Evolutionary conservation across 371 early-diverging fungal species (phyloP).

Genomic region (Batrachochytrium dendrobatidis): DNA sequence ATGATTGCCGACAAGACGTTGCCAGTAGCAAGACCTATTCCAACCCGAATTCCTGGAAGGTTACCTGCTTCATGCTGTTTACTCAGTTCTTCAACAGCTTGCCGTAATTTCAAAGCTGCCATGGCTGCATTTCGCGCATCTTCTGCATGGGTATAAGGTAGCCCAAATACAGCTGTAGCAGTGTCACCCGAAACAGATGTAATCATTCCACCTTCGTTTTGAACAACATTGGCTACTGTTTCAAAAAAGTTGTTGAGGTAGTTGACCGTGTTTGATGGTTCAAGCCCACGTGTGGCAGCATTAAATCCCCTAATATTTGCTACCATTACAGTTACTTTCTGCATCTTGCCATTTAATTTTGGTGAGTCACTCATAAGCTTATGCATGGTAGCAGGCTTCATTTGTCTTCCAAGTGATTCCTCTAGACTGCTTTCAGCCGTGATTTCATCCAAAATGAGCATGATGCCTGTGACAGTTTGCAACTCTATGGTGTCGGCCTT

Average conservation of each 20-base stretch:
- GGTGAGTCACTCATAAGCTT: not conserved
- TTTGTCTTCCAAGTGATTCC: not conserved
- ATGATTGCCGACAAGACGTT: conserved; percentile 28
- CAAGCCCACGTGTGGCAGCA: conserved; percentile 10
- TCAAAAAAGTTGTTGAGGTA: conserved; percentile 27
- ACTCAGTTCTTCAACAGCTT: conserved; percentile 22
- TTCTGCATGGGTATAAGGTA: conserved; percentile 15
- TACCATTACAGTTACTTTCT: not conserved
- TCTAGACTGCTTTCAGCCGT: not conserved
- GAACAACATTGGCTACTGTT: conserved; percentile 17
- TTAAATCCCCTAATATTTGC: not conserved
- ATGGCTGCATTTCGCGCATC: conserved; percentile 16
- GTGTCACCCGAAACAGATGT: conserved; percentile 21
- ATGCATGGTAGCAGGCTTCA: not conserved
- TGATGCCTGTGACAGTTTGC: not conserved
- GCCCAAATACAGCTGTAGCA: conserved; percentile 26
- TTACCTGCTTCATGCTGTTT: conserved; percentile 6
- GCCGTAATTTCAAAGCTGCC: conserved; percentile 19
- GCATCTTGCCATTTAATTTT: not conserved
- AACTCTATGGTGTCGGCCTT: not conserved
- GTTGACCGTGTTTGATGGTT: conserved; percentile 19
- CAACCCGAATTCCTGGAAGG: conserved; percentile 8
- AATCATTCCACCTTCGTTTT: conserved; percentile 17
- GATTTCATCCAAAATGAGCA: not conserved
- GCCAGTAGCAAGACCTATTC: conserved; percentile 32